These are phyloP conservation scores for Teratosphaeria zuluensis DNA, from an alignment of 2,329 filamentous ascomycete genomes.

Conservation along the genomic window DNA sequence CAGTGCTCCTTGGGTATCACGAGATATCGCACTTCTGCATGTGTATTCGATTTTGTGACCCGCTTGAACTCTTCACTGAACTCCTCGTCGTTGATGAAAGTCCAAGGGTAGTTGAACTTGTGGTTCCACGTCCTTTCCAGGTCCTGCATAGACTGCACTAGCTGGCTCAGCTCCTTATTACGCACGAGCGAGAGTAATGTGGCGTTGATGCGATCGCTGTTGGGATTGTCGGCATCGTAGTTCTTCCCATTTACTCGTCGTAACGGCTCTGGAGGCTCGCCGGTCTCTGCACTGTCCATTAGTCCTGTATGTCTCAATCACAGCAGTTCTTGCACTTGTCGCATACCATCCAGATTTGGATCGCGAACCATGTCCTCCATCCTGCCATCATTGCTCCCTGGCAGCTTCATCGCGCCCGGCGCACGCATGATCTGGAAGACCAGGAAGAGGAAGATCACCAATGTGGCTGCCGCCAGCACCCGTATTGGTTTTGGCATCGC, in stretches of 20 bases:
- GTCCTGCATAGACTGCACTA: slow-evolving; percentile 82
- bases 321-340: slow-evolving; percentile 25
- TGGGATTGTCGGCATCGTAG: slow-evolving; percentile 65
- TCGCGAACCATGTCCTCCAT: slow-evolving; percentile 61
- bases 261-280: slow-evolving; percentile 70
- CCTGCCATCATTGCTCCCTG: slow-evolving; percentile 25
- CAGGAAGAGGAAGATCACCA: slow-evolving; percentile 68
- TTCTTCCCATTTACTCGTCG: slow-evolving; percentile 59
- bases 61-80: slow-evolving; percentile 90
- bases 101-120: slow-evolving; percentile 99
- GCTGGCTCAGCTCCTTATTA: slow-evolving; percentile 76
- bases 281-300: slow-evolving; percentile 50
- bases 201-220: slow-evolving; percentile 81
- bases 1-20: slow-evolving; percentile 91
- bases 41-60: slow-evolving; percentile 70
- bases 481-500: slow-evolving; percentile 77
- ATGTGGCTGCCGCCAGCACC: slow-evolving; percentile 61
- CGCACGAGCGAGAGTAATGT: slow-evolving; percentile 86
- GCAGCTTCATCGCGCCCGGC: slow-evolving; percentile 33
- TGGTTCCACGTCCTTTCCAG: slow-evolving; percentile 91
- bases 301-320: background rate
- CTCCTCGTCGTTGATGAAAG: slow-evolving; percentile 93
- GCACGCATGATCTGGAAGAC: slow-evolving; percentile 64
- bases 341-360: slow-evolving; percentile 72
- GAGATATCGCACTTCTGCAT: slow-evolving; percentile 80